Evolutionary conservation across 2,329 filamentous ascomycete genomes (phyloP).

Genomic region (Emergomyces orientalis): DNA sequence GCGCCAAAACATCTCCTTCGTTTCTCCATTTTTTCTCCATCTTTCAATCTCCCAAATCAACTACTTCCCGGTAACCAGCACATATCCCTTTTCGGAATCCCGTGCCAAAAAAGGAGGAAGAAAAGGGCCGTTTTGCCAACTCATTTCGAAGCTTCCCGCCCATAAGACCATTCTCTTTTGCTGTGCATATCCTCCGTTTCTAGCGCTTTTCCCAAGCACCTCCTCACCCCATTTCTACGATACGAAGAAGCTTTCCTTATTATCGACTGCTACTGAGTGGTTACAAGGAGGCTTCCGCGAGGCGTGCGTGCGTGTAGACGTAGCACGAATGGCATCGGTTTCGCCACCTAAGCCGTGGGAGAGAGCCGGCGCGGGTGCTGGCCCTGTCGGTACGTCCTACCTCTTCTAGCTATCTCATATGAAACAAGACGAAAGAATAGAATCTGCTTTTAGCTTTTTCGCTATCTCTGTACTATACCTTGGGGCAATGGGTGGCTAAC

Average conservation of each 20-base stretch:
- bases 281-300: background rate
- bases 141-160: background rate
- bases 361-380: slow-evolving; percentile 52
- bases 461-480: background rate
- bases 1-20: background rate
- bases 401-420: background rate
- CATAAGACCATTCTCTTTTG: background rate
- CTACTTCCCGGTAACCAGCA: background rate
- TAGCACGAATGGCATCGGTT: slow-evolving; percentile 44
- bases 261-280: background rate
- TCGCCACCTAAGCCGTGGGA: slow-evolving; percentile 99
- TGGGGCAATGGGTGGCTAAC: background rate
- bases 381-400: slow-evolving; percentile 42
- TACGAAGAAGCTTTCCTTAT: background rate
- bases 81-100: background rate
- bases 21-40: background rate
- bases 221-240: background rate
- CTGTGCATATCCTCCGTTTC: background rate
- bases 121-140: background rate
- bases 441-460: background rate
- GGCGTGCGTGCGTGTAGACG: slow-evolving; percentile 1
- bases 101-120: background rate
- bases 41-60: background rate
- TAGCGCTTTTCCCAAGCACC: background rate
- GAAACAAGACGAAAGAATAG: background rate